Conservation (phyloP, 352 stramenopile species). For the Thalassiosira exigua region DNA sequence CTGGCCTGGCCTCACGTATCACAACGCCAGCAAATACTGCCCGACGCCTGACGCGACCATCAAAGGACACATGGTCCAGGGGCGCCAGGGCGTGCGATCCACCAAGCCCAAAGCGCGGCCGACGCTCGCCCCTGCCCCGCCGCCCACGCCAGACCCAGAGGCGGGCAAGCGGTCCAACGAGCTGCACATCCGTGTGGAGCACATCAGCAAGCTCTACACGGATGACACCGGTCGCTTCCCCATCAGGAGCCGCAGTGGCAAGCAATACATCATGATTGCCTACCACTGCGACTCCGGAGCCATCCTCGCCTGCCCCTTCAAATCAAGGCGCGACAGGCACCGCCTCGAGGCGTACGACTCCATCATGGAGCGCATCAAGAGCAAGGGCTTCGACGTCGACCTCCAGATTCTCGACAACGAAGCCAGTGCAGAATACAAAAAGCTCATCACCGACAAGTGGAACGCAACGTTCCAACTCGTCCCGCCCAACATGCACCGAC, state of each 20-base stretch:
- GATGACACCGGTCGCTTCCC: conserved; percentile 64
- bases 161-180: not conserved
- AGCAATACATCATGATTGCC: conserved; percentile 68
- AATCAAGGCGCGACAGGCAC: conserved; percentile 18
- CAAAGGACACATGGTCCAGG: conserved; percentile 36
- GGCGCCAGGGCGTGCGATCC: conserved; percentile 16
- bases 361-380: no score
- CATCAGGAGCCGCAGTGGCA: conserved; percentile 37
- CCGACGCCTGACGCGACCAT: conserved; percentile 28
- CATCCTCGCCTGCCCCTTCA: conserved; percentile 58
- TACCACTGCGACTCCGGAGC: conserved; percentile 60
- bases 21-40: conserved; percentile 33
- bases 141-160: not conserved
- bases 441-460: not conserved
- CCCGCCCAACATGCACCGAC: conserved; percentile 41
- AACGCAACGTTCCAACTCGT: conserved; percentile 25
- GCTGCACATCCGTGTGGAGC: conserved; percentile 10
- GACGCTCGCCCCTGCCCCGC: not conserved
- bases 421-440: conserved; percentile 8
- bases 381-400: not conserved
- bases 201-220: conserved; percentile 30
- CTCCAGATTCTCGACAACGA: conserved; percentile 30
- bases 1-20: conserved; percentile 30
- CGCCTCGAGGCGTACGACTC: conserved; percentile 49
- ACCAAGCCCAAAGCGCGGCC: not conserved